Base-by-base conservation (phyloP, 306 rosid species). In the Quercus dentata region DNA sequence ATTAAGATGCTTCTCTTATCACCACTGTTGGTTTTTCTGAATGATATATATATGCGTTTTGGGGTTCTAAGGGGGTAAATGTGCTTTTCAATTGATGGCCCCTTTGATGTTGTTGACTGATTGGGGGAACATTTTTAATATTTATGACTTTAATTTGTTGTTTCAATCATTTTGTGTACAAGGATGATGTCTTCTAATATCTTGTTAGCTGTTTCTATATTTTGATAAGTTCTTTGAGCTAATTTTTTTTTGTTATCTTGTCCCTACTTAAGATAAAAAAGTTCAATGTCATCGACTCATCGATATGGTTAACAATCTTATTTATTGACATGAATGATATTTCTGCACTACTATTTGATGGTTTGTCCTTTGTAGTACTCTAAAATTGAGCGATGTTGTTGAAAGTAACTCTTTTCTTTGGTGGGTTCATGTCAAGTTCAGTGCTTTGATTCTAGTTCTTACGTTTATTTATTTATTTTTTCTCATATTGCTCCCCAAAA, bases 1-100 rank as follows among this genome's bases (percentile, higher is more conserved):
- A 4, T 69, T 74, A 63, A 77, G 87, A 61, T 72, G 44, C 62
- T 56, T 56, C 49, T 68, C 61, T 33, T n/a, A 46, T 61, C 74
- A 75, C 55, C 73, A 74, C 74, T 19, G 14, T 74, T 44, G 46
- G 59, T 56, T 74, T 57, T 49, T 68, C 73, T 68, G 54, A 56
- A 72, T 38, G 78, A 51, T 75, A 49, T 12, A 12, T 49, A 8
- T 18, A 4, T 56, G 44, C 27, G 20, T 63, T 33, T 33, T 9
- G 10, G 71, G 25, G 25, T 41, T 58, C 28, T 9, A 62, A 30
- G 71, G 74, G 15, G 59, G 76, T 27, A 28, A 71, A 71, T 78
- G 38, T 35, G 72, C 25, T 68, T 19, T 68, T 68, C 72, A 33
- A 67, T 33, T 71, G 8, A 15, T 44, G 76, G 56, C 65, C 81